Evolutionary conservation across 352 stramenopile genomes (phyloP), one percentile per base, ranked within the genome.

Genomic region (Peronospora destructor): DNA sequence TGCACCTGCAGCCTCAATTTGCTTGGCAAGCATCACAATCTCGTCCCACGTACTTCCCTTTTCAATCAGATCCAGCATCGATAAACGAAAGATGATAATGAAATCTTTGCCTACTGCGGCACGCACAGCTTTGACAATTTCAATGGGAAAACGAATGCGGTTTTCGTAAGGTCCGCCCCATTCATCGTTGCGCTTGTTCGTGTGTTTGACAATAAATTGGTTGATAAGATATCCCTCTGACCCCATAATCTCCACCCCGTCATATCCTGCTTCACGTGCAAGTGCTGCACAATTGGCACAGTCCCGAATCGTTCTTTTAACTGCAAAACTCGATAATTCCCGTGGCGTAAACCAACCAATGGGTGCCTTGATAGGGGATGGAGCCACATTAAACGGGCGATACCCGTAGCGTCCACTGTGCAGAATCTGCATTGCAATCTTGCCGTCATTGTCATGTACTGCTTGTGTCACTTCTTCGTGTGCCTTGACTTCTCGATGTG

Each of bases 201-300:
- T 98, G 54, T 91, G 73, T 34, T 87, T 72, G 1, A 94, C 86
- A 45, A 99, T 84, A 59, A 99, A 98, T 82, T 99, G 89, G 68
- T 98, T 98, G 61, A 99, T 96, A 6, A 99, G 56, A 55, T 99
- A 99, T 9, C 96, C 96, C 72, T 99, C 95, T n/a, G 76, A 96
- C 2, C 93, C 95, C 95, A 98, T 98, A 50, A 99, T 91, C 76
- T 99, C 96, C 0, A 99, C 95, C 16, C 95, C 96, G 57, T 98
- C 95, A 66, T 98, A 98, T 14, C 96, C 96, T 7, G 91, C 94
- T 60, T 96, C 73, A 36, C 62, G 54, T 6, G 79, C 87, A 19
- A 96, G 75, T 19, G 74, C 74, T 0, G 88, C 87, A 55, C 76
- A 94, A 47, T 79, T 73, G 7, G 87, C 91, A 70, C 97, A 99